phyloP scores from a whole-genome alignment of 2,329 filamentous ascomycete species.

The Exophiala viscosa region DNA sequence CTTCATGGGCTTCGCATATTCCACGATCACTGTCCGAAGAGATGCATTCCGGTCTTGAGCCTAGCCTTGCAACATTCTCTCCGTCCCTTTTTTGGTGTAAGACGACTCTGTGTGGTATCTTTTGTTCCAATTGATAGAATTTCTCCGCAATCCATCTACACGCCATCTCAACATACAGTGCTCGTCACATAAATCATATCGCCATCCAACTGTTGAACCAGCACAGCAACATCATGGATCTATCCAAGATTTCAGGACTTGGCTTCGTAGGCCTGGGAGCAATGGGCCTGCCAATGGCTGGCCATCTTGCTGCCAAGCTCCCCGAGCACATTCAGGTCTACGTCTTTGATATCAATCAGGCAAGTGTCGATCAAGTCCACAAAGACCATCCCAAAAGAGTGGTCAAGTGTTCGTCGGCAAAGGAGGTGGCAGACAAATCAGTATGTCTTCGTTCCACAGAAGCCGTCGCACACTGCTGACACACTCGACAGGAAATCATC shows the following conservation, averaged over 20 bases:
- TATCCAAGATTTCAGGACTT: conserved; percentile 20
- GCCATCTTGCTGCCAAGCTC: conserved; percentile 49
- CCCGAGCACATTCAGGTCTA: conserved; percentile 42
- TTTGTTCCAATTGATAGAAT: not conserved
- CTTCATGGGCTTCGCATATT: too few relatives aligned
- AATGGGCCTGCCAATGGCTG: conserved; percentile 54
- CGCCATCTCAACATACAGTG: not conserved
- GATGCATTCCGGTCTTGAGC: not conserved
- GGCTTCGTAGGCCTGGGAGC: conserved; percentile 55
- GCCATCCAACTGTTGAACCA: not conserved
- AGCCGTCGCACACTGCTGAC: conserved; percentile 2
- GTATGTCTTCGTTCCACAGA: conserved; percentile 34
- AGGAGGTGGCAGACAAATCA: conserved; percentile 49
- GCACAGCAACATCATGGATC: conserved; percentile 12
- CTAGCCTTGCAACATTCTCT: not conserved
- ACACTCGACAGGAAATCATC: conserved; percentile 32
- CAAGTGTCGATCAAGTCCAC: conserved; percentile 43
- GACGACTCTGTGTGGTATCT: too few relatives aligned
- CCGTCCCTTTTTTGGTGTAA: too few relatives aligned
- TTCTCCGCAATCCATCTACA: not conserved
- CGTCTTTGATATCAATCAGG: conserved; percentile 48
- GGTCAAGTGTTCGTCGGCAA: conserved; percentile 41
- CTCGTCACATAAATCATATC: not conserved
- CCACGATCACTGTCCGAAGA: too few relatives aligned
- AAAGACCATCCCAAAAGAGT: conserved; percentile 40